Conservation (phyloP, 73 alveolate species). For the Paramecium biaurelia region DNA sequence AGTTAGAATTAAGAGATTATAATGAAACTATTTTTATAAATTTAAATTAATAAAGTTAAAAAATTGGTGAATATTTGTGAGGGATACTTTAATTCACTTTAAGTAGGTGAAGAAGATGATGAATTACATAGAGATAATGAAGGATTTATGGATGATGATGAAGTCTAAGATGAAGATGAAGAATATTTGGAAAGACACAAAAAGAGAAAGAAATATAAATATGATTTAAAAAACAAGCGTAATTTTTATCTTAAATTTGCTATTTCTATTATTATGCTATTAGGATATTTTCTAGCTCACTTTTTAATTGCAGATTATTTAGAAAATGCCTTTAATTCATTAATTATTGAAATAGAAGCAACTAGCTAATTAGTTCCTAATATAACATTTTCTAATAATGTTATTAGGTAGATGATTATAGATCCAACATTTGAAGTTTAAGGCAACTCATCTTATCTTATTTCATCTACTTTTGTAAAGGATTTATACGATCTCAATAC, state of each 20-base stretch:
- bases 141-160: background rate
- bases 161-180: background rate
- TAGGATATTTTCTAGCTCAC: conserved; percentile 21
- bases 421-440: conserved; percentile 3
- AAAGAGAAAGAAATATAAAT: conserved; percentile 21
- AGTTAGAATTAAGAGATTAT: background rate
- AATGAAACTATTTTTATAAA: background rate
- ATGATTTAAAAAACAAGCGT: background rate
- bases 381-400: conserved; percentile 21
- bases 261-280: background rate
- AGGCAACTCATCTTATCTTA: background rate
- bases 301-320: background rate
- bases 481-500: conserved; percentile 23
- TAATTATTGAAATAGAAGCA: background rate
- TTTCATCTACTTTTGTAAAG: background rate
- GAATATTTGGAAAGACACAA: conserved; percentile 9
- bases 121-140: conserved; percentile 18
- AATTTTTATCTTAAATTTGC: conserved; percentile 20
- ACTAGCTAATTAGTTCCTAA: background rate
- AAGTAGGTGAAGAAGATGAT: conserved; percentile 35
- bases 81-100: background rate
- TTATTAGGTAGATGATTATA: background rate
- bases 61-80: background rate
- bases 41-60: background rate
- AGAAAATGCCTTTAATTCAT: background rate